A percentile compares a stretch with the other conserved stretches of the same genome.
Conservation (phyloP, 768 basidiomycete genomes). For the Boletus coccyginus region DNA sequence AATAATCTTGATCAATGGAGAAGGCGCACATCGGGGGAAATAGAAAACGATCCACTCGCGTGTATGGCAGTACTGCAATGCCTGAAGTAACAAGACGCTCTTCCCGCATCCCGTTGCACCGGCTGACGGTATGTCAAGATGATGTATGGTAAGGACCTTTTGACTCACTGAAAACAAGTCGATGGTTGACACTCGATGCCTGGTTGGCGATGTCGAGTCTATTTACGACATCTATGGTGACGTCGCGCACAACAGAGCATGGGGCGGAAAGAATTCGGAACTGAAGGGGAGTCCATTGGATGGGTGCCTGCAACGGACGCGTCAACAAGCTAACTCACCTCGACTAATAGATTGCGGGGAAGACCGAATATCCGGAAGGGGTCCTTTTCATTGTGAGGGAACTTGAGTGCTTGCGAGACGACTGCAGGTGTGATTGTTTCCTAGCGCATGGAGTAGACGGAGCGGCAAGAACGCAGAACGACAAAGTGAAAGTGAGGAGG, state of each 20-base stretch:
- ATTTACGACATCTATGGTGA: conserved; percentile 56
- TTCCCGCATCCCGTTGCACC: conserved; percentile 80
- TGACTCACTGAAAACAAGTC: conserved; percentile 65
- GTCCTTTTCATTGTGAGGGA: conserved; percentile 43
- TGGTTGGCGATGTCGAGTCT: conserved; percentile 50
- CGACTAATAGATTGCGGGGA: conserved; percentile 65
- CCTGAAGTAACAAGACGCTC: conserved; percentile 73
- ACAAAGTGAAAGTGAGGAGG: neutral
- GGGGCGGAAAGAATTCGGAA: conserved; percentile 70
- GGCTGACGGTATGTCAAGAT: conserved; percentile 39
- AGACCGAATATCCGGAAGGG: conserved; percentile 67
- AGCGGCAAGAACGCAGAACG: neutral
- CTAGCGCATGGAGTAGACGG: conserved; percentile 11
- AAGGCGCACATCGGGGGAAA: conserved; percentile 65
- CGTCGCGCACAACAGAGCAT: conserved; percentile 66
- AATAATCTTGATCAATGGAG: neutral
- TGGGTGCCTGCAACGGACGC: neutral
- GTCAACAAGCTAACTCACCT: conserved; percentile 45
- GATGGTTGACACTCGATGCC: conserved; percentile 47
- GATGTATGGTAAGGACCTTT: neutral
- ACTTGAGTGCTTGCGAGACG: conserved; percentile 47
- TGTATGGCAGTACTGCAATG: conserved; percentile 61
- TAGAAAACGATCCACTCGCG: conserved; percentile 83
- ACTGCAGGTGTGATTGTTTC: conserved; percentile 32
- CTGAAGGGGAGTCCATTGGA: conserved; percentile 32